Percentiles rank a stretch among this genome's conserved stretches.
These are phyloP conservation scores for Melocanna baccifera DNA, from an alignment of 176 grass and related monocot species.

Conservation along the genomic window DNA sequence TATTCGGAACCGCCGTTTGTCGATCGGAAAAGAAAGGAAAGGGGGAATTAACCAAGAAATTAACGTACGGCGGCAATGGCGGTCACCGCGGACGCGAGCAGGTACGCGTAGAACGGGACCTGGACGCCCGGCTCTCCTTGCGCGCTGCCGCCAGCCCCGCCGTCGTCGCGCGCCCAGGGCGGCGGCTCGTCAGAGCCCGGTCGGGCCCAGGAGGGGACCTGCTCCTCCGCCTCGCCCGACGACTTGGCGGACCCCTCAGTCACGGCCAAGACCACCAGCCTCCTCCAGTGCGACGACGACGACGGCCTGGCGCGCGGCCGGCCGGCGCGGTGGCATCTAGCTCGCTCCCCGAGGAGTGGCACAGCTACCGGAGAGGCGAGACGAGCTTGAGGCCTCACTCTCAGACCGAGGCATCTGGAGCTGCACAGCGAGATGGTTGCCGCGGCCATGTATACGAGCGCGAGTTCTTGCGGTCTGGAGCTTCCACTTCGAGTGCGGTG, in stretches of 20 bases:
- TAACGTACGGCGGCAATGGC: slow-evolving; percentile 82
- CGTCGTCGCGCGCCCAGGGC: slow-evolving; percentile 64
- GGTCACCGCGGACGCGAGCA: slow-evolving; percentile 77
- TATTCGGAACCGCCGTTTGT: too few species aligned
- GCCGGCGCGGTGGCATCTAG: not conserved
- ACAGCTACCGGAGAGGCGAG: not conserved
- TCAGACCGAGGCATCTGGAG: not conserved
- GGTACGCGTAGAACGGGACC: slow-evolving; percentile 71
- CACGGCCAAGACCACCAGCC: slow-evolving; percentile 38
- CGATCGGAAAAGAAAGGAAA: too few species aligned
- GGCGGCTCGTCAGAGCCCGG: slow-evolving; percentile 73
- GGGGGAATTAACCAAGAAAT: too few species aligned
- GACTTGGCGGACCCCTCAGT: slow-evolving; percentile 50
- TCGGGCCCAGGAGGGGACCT: slow-evolving; percentile 69
- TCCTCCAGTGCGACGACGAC: slow-evolving; percentile 13
- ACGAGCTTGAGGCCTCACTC: not conserved
- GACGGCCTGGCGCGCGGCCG: not conserved
- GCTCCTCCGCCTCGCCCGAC: slow-evolving; percentile 65
- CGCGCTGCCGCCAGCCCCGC: slow-evolving; percentile 10
- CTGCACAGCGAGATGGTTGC: slow-evolving; percentile 10
- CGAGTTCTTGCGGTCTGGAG: not conserved
- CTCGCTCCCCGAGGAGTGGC: not conserved
- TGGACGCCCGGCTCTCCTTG: slow-evolving; percentile 17
- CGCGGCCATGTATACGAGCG: not conserved
- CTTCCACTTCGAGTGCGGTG: not conserved